These are phyloP conservation scores for Thelonectria blattea DNA, from an alignment of 2,329 filamentous ascomycete genomes.

Conservation along the genomic window DNA sequence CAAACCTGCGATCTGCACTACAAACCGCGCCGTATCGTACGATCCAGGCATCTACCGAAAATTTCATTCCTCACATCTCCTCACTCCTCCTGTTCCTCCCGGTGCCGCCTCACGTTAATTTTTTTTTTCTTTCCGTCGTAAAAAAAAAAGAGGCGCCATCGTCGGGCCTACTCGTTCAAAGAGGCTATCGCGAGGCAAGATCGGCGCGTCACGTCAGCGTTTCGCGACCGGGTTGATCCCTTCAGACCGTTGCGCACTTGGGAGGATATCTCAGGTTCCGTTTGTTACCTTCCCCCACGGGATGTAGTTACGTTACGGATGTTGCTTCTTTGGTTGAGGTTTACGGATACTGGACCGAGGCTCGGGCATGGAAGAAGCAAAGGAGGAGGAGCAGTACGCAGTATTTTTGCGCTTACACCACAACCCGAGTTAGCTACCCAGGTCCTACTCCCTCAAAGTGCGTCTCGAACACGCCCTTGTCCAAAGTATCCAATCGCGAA, in stretches of 20 bases:
- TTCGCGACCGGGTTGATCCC: constrained; percentile 16
- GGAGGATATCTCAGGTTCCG: constrained; percentile 1
- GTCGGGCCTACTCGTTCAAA: neutral
- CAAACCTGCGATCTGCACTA: constrained; percentile 27
- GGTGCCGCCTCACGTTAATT: constrained; percentile 9
- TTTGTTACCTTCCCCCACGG: constrained; percentile 10
- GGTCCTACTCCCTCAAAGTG: constrained; percentile 1
- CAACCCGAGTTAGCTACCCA: neutral
- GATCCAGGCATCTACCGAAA: constrained; percentile 22
- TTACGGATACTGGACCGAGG: neutral
- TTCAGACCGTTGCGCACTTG: neutral
- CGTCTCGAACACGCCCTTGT: neutral
- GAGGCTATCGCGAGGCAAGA: constrained; percentile 7
- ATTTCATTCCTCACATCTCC: constrained; percentile 14
- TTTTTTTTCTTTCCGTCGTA: neutral
- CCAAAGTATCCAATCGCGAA: constrained; percentile 8
- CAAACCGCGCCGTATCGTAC: constrained; percentile 26
- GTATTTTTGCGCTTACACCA: neutral
- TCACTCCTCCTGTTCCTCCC: constrained; percentile 18
- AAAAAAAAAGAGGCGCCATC: constrained; percentile 24
- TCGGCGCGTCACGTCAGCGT: constrained; percentile 18
- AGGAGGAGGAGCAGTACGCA: neutral
- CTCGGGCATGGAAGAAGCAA: neutral
- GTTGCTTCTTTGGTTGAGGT: neutral
- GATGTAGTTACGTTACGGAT: neutral